These are phyloP conservation scores for Pestalotiopsis fici DNA, from an alignment of 2,329 filamentous ascomycete genomes.

Conservation along the genomic window DNA sequence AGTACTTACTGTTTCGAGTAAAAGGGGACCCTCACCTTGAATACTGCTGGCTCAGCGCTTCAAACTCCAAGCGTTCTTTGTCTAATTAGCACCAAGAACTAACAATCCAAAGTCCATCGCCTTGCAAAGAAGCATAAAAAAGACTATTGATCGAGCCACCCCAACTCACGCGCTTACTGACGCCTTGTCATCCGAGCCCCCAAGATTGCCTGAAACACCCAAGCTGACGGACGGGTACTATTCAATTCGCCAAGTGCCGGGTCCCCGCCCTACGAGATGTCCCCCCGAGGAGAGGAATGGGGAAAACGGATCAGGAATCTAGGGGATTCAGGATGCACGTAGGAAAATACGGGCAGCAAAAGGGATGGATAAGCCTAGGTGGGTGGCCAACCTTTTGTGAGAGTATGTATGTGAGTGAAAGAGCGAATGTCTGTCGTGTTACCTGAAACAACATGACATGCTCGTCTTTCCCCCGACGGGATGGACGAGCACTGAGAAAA, in stretches of 20 bases:
- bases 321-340: not conserved
- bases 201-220: not conserved
- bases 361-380: not conserved
- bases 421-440: not conserved
- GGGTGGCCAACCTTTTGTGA: not conserved
- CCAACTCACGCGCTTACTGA: not conserved
- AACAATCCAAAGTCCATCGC: not conserved
- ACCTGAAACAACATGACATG: not conserved
- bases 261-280: not conserved
- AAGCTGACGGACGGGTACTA: not conserved
- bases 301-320: not conserved
- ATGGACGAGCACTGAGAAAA: not conserved
- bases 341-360: not conserved
- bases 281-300: not conserved
- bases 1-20: not conserved
- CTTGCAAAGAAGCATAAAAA: not conserved
- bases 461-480: not conserved
- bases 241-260: not conserved
- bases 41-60: not conserved
- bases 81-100: no score
- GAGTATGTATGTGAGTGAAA: not conserved
- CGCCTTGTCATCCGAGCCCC: not conserved
- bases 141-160: no score
- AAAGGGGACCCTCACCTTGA: not conserved
- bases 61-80: not conserved